Percentiles rank a stretch among this genome's conserved stretches.
Conservation (phyloP, 495 filamentous ascomycete genomes). For the Hypoxylon cercidicola region DNA sequence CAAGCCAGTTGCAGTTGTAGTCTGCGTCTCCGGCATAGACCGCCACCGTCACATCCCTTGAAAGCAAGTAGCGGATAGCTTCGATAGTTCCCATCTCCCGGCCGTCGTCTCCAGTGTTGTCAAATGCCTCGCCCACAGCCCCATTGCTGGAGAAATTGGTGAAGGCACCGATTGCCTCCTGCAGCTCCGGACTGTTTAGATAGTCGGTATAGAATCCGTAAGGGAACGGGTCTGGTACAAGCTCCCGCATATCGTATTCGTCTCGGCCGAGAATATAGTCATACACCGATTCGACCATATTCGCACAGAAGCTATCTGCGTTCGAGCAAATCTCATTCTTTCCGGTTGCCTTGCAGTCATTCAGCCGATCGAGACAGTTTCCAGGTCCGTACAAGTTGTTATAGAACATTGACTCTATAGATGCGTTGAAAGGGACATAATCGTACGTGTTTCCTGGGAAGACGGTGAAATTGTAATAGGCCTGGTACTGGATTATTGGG, state of each 20-base stretch:
- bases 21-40: conserved; percentile 82
- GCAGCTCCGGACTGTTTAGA: conserved; percentile 65
- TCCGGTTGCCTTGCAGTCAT: conserved; percentile 56
- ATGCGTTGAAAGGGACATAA: conserved; percentile 61
- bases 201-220: conserved; percentile 68
- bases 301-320: conserved; percentile 65
- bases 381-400: conserved; percentile 69
- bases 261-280: conserved; percentile 63
- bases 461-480: conserved; percentile 72
- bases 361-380: conserved; percentile 70
- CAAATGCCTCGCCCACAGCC: conserved; percentile 62
- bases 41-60: conserved; percentile 61
- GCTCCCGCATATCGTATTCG: conserved; percentile 70
- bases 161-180: conserved; percentile 67
- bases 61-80: conserved; percentile 60
- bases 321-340: conserved; percentile 40
- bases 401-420: conserved; percentile 61
- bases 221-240: conserved; percentile 69
- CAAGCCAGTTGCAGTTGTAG: conserved; percentile 92
- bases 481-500: conserved; percentile 68
- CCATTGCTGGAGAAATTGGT: conserved; percentile 65
- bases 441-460: conserved; percentile 68
- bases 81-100: conserved; percentile 62
- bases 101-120: conserved; percentile 66
- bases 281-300: conserved; percentile 63